These are phyloP conservation scores for Termitomyces sp. DNA, from an alignment of 768 basidiomycete genomes.

Conservation along the genomic window DNA sequence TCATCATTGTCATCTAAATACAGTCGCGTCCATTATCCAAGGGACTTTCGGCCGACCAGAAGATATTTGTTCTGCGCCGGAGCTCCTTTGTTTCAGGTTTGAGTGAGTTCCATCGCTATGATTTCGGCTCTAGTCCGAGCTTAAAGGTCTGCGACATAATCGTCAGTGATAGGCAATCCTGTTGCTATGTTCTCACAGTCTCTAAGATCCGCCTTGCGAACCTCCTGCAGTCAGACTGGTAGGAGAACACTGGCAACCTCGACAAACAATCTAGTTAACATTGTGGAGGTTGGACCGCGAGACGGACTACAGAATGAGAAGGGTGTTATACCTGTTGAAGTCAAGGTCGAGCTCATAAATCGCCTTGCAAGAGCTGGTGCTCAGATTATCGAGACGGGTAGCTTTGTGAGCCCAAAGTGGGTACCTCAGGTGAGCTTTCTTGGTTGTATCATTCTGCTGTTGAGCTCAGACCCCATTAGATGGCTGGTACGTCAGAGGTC, in stretches of 20 bases:
- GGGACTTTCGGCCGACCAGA: background rate
- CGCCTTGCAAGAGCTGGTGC: conserved; percentile 65
- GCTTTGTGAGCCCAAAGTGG: conserved; percentile 92
- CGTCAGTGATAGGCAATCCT: background rate
- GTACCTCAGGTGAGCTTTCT: conserved; percentile 69
- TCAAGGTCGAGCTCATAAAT: conserved; percentile 79
- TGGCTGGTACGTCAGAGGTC: conserved; percentile 83
- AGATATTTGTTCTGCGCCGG: background rate
- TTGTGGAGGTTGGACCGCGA: conserved; percentile 88
- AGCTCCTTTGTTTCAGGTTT: background rate
- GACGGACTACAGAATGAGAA: conserved; percentile 93
- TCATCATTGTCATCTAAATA: too few relatives aligned
- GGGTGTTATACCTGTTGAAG: conserved; percentile 58
- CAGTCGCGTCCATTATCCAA: too few relatives aligned
- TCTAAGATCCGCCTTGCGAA: conserved; percentile 8
- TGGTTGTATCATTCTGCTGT: background rate
- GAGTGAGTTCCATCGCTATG: conserved; percentile 4
- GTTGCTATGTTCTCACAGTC: conserved; percentile 7
- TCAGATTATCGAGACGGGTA: conserved; percentile 74
- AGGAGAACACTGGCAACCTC: conserved; percentile 17
- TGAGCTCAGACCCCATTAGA: conserved; percentile 36
- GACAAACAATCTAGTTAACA: conserved; percentile 41
- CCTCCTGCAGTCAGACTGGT: conserved; percentile 23
- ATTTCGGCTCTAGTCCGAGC: conserved; percentile 12
- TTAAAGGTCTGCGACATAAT: conserved; percentile 2